Evolutionary conservation across 2,329 filamentous ascomycete species (phyloP), one percentile per base, ranked within the genome.

Genomic region (Dothideomycetidae sp.): DNA sequence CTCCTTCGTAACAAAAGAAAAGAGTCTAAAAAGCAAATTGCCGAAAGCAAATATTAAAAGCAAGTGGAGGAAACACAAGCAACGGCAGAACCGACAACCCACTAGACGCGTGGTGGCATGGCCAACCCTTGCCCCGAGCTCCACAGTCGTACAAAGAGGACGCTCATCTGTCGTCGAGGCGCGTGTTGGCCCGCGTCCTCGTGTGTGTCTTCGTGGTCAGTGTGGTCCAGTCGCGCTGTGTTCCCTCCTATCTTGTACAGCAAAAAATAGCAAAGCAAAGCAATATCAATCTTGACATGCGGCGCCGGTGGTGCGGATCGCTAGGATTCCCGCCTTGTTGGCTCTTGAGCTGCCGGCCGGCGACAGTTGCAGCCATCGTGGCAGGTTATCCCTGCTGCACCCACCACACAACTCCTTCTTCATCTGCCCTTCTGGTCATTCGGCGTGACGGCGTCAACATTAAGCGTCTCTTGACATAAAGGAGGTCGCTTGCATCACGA

Each of bases 381-480:
- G 21, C 21, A n/a, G 21, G 7, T n/a, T n/a, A 26, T 26, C 21
- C 21, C 21, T 26, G n/a, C n/a, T 26, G 7, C n/a, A n/a, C n/a
- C n/a, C n/a, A n/a, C n/a, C n/a, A n/a, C n/a, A n/a, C n/a, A n/a
- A n/a, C 21, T 26, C 21, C 21, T n/a, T 26, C 21, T 26, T 26
- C n/a, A n/a, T 26, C 21, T 26, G 7, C 21, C 7, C 7, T 26
- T 7, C 7, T 26, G 21, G 13, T 38, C 29, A 33, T 38, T 38
- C 29, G 33, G 18, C 36, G 33, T 38, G 18, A 28, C 29, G 28
- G 30, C 36, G n/a, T 33, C 36, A 38, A 29, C 36, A 33, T 12
- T 12, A 29, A n/a, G n/a, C n/a, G 12, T 16, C 9, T 33, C 29
- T 11, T 3, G 21, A 26, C 21, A 26, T 7, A 26, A 26, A n/a